These are phyloP conservation scores for Fusarium illudens DNA, from an alignment of 2,329 filamentous ascomycete species.

Conservation along the genomic window DNA sequence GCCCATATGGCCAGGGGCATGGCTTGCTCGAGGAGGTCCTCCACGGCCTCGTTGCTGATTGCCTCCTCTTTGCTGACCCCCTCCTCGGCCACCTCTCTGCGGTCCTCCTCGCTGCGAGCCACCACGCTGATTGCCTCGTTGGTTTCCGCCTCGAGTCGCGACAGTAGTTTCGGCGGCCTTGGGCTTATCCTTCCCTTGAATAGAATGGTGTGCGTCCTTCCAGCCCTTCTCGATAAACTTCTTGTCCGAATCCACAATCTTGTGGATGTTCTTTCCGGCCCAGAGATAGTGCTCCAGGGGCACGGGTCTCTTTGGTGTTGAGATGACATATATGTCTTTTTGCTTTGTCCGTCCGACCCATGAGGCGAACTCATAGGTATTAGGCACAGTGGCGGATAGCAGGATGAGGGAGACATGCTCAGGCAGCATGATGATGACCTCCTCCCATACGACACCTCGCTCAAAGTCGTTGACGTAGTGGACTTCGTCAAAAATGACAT, in stretches of 20 bases:
- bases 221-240: slow-evolving; percentile 91
- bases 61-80: slow-evolving; percentile 57
- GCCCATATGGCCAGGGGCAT: slow-evolving; percentile 84
- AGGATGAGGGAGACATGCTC: slow-evolving; percentile 96
- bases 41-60: slow-evolving; percentile 62
- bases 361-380: slow-evolving; percentile 96
- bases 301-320: slow-evolving; percentile 92
- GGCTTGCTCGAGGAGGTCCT: slow-evolving; percentile 64
- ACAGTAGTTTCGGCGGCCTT: slow-evolving; percentile 50
- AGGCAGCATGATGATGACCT: slow-evolving; percentile 99
- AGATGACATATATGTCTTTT: slow-evolving; percentile 99
- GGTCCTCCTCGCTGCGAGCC: slow-evolving; percentile 52
- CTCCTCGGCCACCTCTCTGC: slow-evolving; percentile 57
- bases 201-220: slow-evolving; percentile 88
- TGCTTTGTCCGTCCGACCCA: slow-evolving; percentile 99
- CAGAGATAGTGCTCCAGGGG: slow-evolving; percentile 96
- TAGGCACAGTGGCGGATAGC: slow-evolving; percentile 94
- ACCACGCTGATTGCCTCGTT: slow-evolving; percentile 48
- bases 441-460: slow-evolving; percentile 97
- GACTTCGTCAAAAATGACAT: slow-evolving; percentile 98
- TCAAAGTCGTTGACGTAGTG: slow-evolving; percentile 98
- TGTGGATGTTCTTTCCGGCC: slow-evolving; percentile 91
- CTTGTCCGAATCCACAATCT: slow-evolving; percentile 94
- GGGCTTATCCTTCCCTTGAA: slow-evolving; percentile 85
- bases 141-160: slow-evolving; percentile 50